Percentiles rank a stretch among this genome's conserved stretches.
Conservation (phyloP, 2,329 filamentous ascomycete species). For the Phialophora expanda region DNA sequence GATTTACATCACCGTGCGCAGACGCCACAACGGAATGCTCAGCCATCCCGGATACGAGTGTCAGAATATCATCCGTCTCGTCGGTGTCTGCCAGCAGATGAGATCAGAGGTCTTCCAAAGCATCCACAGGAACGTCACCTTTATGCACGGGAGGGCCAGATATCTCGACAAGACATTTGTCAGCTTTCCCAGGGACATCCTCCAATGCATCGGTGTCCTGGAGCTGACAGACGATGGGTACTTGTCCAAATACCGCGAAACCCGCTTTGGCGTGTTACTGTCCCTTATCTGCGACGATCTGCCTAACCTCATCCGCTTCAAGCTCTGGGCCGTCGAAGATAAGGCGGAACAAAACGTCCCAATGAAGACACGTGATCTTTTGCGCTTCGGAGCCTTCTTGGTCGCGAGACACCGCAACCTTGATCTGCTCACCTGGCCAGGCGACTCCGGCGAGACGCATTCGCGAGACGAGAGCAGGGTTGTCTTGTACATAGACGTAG, state of each 20-base stretch:
- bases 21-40: neutral
- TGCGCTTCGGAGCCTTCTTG: slow-evolving; percentile 4
- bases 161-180: neutral
- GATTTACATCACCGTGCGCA: neutral
- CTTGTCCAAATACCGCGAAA: neutral
- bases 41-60: neutral
- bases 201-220: neutral
- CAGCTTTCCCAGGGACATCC: neutral
- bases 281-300: neutral
- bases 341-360: neutral
- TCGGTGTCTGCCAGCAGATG: neutral
- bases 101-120: neutral
- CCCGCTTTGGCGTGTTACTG: neutral
- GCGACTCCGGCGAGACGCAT: neutral
- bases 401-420: neutral
- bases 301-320: neutral
- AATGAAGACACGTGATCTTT: neutral
- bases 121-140: neutral
- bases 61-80: neutral
- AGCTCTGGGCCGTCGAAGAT: neutral
- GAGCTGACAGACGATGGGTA: neutral
- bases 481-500: neutral
- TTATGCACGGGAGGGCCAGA: neutral
- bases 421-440: neutral
- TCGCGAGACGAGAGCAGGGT: neutral